phyloP scores from a whole-genome alignment of 1,139 yeast genomes.

The Kodamaea sp. region DNA sequence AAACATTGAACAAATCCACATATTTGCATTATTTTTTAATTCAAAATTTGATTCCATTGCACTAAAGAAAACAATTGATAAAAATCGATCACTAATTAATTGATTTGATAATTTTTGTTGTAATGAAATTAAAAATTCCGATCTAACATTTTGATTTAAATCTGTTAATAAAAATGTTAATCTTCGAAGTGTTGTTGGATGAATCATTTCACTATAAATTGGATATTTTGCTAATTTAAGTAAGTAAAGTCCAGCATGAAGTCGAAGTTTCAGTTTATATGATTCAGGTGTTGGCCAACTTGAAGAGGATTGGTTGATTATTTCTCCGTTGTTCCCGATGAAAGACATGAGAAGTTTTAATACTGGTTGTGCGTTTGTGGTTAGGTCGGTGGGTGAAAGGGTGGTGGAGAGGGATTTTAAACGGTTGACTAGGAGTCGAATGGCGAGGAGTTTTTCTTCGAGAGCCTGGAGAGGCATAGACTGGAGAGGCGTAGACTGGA shows the following conservation, averaged over 20 bases:
- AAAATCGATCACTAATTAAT: slow-evolving; percentile 58
- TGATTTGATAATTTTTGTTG: slow-evolving; percentile 52
- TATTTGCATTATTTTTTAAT: slow-evolving; percentile 49
- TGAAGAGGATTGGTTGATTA: slow-evolving; percentile 46
- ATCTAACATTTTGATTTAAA: slow-evolving; percentile 55
- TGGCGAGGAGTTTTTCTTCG: slow-evolving; percentile 52
- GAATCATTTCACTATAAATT: slow-evolving; percentile 49
- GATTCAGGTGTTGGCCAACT: slow-evolving; percentile 61
- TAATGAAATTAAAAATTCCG: slow-evolving; percentile 47
- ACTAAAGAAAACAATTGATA: slow-evolving; percentile 65
- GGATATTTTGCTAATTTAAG: slow-evolving; percentile 62
- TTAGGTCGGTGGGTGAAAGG: slow-evolving; percentile 14
- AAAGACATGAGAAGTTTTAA: slow-evolving; percentile 63
- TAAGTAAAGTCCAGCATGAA: slow-evolving; percentile 64
- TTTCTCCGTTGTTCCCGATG: slow-evolving; percentile 80
- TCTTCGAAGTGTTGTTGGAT: slow-evolving; percentile 49
- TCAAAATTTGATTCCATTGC: slow-evolving; percentile 68
- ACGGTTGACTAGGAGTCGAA: slow-evolving; percentile 63
- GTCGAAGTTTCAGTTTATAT: slow-evolving; percentile 59
- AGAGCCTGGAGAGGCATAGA: too few relatives aligned
- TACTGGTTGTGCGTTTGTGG: slow-evolving; percentile 52
- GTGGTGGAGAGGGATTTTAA: slow-evolving; percentile 25
- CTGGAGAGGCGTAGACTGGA: too few relatives aligned
- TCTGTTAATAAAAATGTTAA: slow-evolving; percentile 67
- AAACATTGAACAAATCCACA: slow-evolving; percentile 72